Base-by-base conservation (phyloP, 1,284 basidiomycete genomes). In the Irpex sp. region DNA sequence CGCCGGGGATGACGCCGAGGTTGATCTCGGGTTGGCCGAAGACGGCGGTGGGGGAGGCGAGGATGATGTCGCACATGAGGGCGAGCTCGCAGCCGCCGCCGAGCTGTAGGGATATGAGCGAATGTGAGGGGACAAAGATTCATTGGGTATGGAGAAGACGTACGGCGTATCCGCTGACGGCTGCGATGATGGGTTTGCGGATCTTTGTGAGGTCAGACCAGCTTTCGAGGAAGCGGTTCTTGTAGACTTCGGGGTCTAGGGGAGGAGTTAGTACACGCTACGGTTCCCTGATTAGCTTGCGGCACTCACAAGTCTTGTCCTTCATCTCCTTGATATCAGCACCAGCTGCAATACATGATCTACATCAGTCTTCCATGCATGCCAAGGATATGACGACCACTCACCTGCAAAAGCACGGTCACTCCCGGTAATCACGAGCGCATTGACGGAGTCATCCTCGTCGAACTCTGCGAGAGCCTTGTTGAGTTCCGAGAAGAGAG, bases 11-110 rank as follows among this genome's bases (percentile, higher is more conserved):
- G 67, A 97, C 92, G 66, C 97, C 97, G 57, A 99, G 85, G 75
- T 95, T 97, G 78, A 99, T 97, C 76, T 99, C 97, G 38, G 97
- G 97, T 76, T 98, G 97, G 44, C 95, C 96, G 71, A 99, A 98
- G 69, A 88, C 89, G 40, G 97, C 97, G 19, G 87, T 94, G 4
- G 94, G 92, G 5, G 96, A 92, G n/a, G 93, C 95, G 65, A 98
- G 87, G 73, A 98, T 91, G 76, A 99, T 96, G 79, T 99, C 97
- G 76, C 94, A 93, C 90, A 96, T 94, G 74, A 98, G 87, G 9
- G 97, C 96, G 58, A 99, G 86, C 76, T 99, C 97, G 72, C 96
- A 97, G 59, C 97, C 97, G 58, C 97, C 97, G 11, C 97, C 97
- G 66, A 99, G 91, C 94, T 90, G 66, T 40, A 57, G 26, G 48